Conservation (phyloP, 164 flowering plant genomes). For the Sedum album region DNA sequence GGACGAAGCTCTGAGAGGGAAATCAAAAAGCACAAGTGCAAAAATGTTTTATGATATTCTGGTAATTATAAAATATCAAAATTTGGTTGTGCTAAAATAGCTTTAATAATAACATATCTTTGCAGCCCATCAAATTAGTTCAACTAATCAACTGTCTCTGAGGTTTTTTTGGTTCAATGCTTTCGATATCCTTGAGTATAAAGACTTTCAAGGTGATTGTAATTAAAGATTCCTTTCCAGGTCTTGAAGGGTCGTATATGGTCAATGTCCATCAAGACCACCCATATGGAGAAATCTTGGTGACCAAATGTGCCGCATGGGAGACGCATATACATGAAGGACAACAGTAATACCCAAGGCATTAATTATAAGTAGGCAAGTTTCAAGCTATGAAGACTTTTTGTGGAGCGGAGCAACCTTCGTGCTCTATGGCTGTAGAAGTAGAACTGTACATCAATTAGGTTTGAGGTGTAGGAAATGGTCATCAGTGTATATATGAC, state of each 20-base stretch:
- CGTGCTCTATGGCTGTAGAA: not conserved
- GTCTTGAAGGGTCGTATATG: constrained; percentile 3
- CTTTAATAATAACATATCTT: not conserved
- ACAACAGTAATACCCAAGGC: not conserved
- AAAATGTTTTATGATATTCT: constrained; percentile 1
- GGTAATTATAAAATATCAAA: not conserved
- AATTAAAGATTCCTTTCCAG: not conserved
- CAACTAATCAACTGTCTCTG: too few species aligned
- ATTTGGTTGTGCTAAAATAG: not conserved
- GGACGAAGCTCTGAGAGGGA: not conserved
- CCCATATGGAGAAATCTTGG: not conserved
- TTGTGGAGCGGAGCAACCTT: not conserved
- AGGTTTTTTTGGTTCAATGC: too few species aligned
- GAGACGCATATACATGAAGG: not conserved
- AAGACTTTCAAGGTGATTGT: not conserved
- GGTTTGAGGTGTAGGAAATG: too few species aligned
- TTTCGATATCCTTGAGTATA: too few species aligned
- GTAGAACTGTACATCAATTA: not conserved
- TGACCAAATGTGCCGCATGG: not conserved
- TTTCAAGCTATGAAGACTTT: not conserved
- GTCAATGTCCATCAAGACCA: not conserved
- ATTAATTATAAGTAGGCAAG: not conserved
- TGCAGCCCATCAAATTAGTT: not conserved
- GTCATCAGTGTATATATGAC: too few species aligned
- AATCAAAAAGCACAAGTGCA: not conserved